These are phyloP conservation scores for Mycena amicta DNA, from an alignment of 768 basidiomycete genomes.

Conservation along the genomic window DNA sequence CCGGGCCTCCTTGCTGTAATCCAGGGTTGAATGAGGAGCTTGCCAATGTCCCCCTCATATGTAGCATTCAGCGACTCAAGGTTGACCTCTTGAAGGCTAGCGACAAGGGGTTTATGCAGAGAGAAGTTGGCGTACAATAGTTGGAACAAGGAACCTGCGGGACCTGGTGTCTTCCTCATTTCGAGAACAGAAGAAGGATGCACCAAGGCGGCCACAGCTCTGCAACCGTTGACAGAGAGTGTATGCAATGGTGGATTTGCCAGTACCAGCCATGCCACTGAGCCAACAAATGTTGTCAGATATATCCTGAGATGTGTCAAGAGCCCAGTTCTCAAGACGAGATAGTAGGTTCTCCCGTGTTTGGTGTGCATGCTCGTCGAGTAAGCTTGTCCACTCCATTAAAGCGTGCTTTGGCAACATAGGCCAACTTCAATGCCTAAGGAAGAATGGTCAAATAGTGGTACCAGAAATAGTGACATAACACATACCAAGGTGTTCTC, in stretches of 20 bases:
- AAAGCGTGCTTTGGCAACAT: constrained; percentile 1
- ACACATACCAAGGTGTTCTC: too few relatives aligned
- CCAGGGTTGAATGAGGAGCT: too few relatives aligned
- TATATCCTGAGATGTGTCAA: too few relatives aligned
- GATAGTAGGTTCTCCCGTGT: too few relatives aligned
- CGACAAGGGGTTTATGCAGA: neutral
- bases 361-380: too few relatives aligned
- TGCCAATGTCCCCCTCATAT: neutral
- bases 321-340: too few relatives aligned
- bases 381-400: neutral
- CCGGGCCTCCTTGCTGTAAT: too few relatives aligned
- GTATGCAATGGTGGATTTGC: constrained; percentile 27
- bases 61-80: neutral
- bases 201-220: neutral
- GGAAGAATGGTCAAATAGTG: neutral
- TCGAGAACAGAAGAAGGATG: constrained; percentile 17
- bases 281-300: constrained; percentile 27
- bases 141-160: constrained; percentile 1
- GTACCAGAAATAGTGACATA: neutral
- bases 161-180: neutral
- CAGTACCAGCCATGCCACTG: constrained; percentile 25
- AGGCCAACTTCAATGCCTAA: neutral
- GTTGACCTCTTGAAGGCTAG: neutral
- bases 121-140: neutral
- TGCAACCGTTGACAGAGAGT: neutral